Evolutionary conservation across 768 basidiomycete species (phyloP), one percentile per base, ranked within the genome.

Genomic region (Macrolepiota albuminosa): DNA sequence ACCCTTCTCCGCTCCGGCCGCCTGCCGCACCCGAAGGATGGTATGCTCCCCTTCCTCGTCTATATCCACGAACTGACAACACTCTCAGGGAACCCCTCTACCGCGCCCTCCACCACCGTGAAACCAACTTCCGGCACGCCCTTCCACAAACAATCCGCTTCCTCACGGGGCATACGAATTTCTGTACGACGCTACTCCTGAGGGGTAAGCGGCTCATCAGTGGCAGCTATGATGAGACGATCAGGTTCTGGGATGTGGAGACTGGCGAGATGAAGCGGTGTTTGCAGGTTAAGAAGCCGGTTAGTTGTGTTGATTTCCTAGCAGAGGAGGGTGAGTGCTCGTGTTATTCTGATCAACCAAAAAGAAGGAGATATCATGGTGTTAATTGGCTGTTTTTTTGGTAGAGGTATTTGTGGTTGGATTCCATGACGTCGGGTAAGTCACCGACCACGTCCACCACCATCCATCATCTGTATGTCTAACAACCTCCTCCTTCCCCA

Each of bases 161-260:
- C 79, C 78, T 95, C 61, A 83, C 78, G 46, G 93, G 91, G 0
- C 94, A 96, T 67, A 91, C 88, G 13, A 90, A 88, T 67, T 95
- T 93, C 71, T 92, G 91, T 63, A 95, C 93, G 1, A 91, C 89
- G 0, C 75, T 95, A 9, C 76, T 90, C 9, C 70, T 95, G 34
- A 78, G 87, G 71, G 91, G 89, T 18, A 88, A 93, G 66, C 78
- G 88, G 9, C 76, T 96, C 45, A 92, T 96, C 63, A 93, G 89
- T 63, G 94, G 94, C 16, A 91, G 89, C 31, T 94, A 95, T 67
- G 93, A 95, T 58, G 93, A 94, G 71, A 93, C 90, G 1, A 95
- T 96, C 61, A 81, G 93, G 13, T 91, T 96, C 72, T 96, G 93
- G 94, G 90, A 95, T 69, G 81, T 96, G 11, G 78, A 81, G 54